Base-by-base conservation (phyloP, 139 green algal species). In the Closterium sp. region DNA sequence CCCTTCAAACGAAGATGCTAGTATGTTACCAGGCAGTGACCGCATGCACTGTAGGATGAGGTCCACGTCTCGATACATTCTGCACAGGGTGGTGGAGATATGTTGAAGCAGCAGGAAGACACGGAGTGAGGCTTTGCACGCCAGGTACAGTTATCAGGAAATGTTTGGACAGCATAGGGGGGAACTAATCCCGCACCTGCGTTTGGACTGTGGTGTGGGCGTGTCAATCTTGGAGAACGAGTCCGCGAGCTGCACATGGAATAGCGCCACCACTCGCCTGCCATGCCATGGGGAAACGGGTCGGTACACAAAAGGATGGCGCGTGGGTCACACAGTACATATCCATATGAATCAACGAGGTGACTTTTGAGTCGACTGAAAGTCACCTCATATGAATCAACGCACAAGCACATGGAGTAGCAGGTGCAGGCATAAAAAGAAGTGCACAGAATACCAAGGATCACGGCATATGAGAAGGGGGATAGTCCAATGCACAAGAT, bases 261-360 rank as follows among this genome's bases (percentile, higher is more conserved):
- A 89, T 32, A 92, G 83, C 10, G 85, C 89, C 76, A 92, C 89
- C 85, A 92, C 89, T 32, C 89, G 43, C 89, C 89, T 92, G 89
- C 7, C 10, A 19, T 83, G 33, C 84, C n/a, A n/a, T n/a, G n/a
- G n/a, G n/a, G n/a, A 85, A 85, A 85, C 76, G 28, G 76, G 76
- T n/a, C 76, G 76, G 28, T 85, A 28, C 76, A 28, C 28, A n/a
- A 28, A 28, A 85, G n/a, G n/a, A n/a, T n/a, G n/a, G n/a, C n/a
- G n/a, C 64, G 64, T 83, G 12, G 64, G 64, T 19, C 12, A 83
- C 64, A 83, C 64, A 83, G 19, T 83, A 83, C 64, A 83, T 19
- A 83, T 19, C 12, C 64, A 83, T 83, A 19, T 83, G 19, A n/a
- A n/a, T n/a, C n/a, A n/a, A n/a, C n/a, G n/a, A n/a, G n/a, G n/a